Percentiles rank a stretch among this genome's conserved stretches.
Conservation (phyloP, 2,329 filamentous ascomycete species). For the Fusarium sp. region DNA sequence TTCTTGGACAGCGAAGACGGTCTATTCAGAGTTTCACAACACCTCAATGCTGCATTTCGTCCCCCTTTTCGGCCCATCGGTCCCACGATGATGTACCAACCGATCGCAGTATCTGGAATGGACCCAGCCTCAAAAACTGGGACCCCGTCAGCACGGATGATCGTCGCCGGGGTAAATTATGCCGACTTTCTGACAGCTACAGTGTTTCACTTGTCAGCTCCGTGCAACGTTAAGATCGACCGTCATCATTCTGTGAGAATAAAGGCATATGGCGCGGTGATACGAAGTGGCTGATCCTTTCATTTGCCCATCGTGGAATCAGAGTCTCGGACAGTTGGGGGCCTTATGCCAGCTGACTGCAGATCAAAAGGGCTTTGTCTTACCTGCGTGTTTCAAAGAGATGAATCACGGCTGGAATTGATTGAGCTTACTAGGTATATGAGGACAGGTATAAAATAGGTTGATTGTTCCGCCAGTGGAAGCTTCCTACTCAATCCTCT, state of each 20-base stretch:
- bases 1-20: background rate
- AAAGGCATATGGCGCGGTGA: slow-evolving; percentile 4
- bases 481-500: background rate
- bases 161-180: background rate
- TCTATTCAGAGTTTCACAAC: background rate
- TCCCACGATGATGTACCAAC: no score
- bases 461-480: background rate
- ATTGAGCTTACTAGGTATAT: background rate
- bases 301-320: slow-evolving; percentile 3
- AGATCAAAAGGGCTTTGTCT: background rate
- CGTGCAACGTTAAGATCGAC: background rate
- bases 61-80: background rate
- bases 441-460: background rate
- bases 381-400: background rate
- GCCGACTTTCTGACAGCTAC: background rate
- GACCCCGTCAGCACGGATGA: background rate
- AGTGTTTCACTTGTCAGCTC: background rate
- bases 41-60: background rate
- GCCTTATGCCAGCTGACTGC: background rate
- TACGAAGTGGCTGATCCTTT: slow-evolving; percentile 33
- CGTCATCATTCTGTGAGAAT: slow-evolving; percentile 12
- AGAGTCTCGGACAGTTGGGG: background rate
- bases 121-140: background rate
- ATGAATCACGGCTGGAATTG: background rate
- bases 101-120: background rate